Base-by-base conservation (phyloP, 176 grass and related monocot species). In the Panicum miliaceum region DNA sequence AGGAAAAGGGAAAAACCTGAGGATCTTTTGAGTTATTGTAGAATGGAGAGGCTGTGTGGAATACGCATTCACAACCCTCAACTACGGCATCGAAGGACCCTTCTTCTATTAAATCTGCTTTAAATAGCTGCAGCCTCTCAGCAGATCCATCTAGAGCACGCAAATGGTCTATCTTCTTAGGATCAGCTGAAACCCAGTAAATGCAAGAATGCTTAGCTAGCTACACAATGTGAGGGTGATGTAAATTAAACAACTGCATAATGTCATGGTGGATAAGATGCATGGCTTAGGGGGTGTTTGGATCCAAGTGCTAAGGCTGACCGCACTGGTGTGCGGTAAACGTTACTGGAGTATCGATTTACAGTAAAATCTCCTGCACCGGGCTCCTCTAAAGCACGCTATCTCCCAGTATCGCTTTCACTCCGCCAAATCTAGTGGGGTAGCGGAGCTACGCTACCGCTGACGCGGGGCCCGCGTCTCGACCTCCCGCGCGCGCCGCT, bases 41-140 rank as follows among this genome's bases (percentile, higher is more conserved):
- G 75, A 84, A 89, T 37, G 87, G 82, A 67, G 87, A 89, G 8
- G 87, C 87, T 10, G 82, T 85, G 40, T 89, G 87, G 27, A 89
- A 85, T 34, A 89, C 87, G 60, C 61, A 84, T 41, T 89, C 87
- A 42, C 87, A 89, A 27, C 87, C 87, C 2, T 89, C 76, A 69
- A 89, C 68, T 58, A 80, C 3, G n/a, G 64, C 53, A 83, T 88
- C 64, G 43, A 83, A 88, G 26, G 86, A 83, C 3, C 86, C 80
- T 50, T 88, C 80, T 64, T 83, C 80, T 52, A 88, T 73, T 16
- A 88, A 56, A 72, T 84, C 58, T 46, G 86, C 86, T 84, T 88
- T 84, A 41, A 73, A 88, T 23, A 88, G 68, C 11, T 84, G 74
- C 73, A 88, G 58, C 29, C 87, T 84, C 59, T 89, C 76, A 20